Evolutionary conservation across 495 filamentous ascomycete species (phyloP).

Genomic region (Tuber calosporum): DNA sequence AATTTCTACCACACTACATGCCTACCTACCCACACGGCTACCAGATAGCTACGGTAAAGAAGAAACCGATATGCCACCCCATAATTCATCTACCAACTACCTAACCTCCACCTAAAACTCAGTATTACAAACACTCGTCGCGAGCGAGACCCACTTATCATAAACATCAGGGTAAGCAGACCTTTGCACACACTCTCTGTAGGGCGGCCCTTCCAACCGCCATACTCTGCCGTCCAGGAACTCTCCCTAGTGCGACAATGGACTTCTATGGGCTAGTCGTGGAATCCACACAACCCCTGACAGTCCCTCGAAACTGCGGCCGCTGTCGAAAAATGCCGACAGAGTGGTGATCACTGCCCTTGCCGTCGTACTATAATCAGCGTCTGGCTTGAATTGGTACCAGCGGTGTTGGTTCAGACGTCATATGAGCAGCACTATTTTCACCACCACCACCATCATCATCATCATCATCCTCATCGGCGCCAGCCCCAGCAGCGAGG

Average conservation of each 20-base stretch:
- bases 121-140: neutral
- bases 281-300: neutral
- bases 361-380: neutral
- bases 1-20: neutral
- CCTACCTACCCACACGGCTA: neutral
- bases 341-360: neutral
- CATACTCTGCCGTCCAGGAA: neutral
- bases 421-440: neutral
- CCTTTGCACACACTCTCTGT: neutral
- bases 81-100: neutral
- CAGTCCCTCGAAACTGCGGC: neutral
- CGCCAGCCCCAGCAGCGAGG: no score
- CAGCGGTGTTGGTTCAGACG: neutral
- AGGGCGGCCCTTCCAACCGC: neutral
- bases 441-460: neutral
- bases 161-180: neutral
- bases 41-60: neutral
- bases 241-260: neutral
- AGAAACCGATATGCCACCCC: neutral
- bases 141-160: neutral
- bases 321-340: constrained; percentile 1
- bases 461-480: no score
- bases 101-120: neutral
- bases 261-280: neutral
- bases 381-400: no score